A percentile compares a stretch with the other conserved stretches of the same genome.
Conservation (phyloP, 2,329 filamentous ascomycete genomes). For the Colletotrichum chrysophilum region DNA sequence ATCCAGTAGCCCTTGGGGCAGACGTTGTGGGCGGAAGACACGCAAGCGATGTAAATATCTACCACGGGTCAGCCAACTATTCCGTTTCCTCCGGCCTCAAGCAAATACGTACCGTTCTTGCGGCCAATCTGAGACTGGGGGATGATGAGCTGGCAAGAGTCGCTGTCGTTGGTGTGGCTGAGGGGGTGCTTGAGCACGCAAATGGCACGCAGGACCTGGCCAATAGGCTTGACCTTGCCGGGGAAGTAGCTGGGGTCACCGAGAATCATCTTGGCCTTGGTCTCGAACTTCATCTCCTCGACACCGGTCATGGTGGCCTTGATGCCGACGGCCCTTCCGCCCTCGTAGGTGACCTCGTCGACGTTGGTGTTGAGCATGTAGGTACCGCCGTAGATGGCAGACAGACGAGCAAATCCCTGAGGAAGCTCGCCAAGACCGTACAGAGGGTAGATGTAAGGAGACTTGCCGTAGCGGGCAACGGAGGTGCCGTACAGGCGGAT, state of each 20-base stretch:
- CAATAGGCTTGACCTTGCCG: slow-evolving; percentile 83
- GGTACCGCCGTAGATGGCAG: slow-evolving; percentile 97
- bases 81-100: neutral
- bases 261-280: slow-evolving; percentile 94
- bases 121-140: slow-evolving; percentile 96
- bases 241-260: slow-evolving; percentile 98
- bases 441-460: slow-evolving; percentile 98
- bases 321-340: slow-evolving; percentile 88
- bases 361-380: slow-evolving; percentile 99
- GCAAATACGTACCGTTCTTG: slow-evolving; percentile 77
- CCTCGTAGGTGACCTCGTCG: slow-evolving; percentile 87
- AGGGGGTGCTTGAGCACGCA: slow-evolving; percentile 97
- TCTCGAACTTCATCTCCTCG: slow-evolving; percentile 93
- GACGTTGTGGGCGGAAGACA: slow-evolving; percentile 95
- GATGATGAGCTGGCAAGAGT: slow-evolving; percentile 95
- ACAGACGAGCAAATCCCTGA: slow-evolving; percentile 95
- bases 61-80: slow-evolving; percentile 15
- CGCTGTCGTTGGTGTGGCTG: slow-evolving; percentile 84
- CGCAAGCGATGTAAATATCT: slow-evolving; percentile 97
- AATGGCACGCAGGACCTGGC: slow-evolving; percentile 93
- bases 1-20: slow-evolving; percentile 99
- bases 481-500: slow-evolving; percentile 98
- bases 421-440: slow-evolving; percentile 97
- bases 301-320: slow-evolving; percentile 95
- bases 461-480: slow-evolving; percentile 96